phyloP scores from a whole-genome alignment of 345 rosid genomes.

The Acer campestre region DNA sequence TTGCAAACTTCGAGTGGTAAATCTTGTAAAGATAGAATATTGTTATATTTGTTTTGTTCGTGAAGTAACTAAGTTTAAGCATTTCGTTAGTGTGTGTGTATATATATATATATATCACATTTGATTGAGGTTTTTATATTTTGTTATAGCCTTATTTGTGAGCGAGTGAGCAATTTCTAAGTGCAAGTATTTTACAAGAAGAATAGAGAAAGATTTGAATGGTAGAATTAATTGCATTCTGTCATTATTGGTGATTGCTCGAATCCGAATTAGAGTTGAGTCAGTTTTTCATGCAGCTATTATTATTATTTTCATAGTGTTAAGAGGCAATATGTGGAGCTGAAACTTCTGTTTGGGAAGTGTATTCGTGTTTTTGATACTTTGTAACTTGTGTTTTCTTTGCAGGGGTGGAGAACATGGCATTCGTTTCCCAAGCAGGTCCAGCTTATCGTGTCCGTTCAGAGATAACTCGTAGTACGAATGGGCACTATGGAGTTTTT shows the following conservation, averaged over 20 bases:
- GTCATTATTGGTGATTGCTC: neutral
- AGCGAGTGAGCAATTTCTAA: neutral
- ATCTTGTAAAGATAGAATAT: too few species aligned
- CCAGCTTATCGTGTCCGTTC: constrained; percentile 42
- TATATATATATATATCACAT: too few species aligned
- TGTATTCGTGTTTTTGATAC: neutral
- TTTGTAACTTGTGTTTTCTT: constrained; percentile 19
- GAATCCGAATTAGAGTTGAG: neutral
- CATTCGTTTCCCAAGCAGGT: constrained; percentile 55
- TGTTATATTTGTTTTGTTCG: neutral
- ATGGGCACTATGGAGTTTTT: constrained; percentile 31
- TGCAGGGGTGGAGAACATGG: constrained; percentile 49
- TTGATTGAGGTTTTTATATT: neutral
- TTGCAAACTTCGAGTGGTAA: neutral
- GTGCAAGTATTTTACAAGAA: neutral
- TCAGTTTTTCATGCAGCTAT: neutral
- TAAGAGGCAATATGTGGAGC: neutral
- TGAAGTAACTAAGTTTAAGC: neutral
- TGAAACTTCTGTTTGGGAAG: neutral
- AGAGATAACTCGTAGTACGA: constrained; percentile 36
- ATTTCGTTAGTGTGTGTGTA: neutral
- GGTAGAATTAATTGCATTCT: neutral
- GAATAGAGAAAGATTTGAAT: neutral
- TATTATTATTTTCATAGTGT: neutral
- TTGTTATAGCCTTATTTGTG: neutral